These are phyloP conservation scores for Kwoniella sp. DNA, from an alignment of 768 basidiomycete species.

Conservation along the genomic window DNA sequence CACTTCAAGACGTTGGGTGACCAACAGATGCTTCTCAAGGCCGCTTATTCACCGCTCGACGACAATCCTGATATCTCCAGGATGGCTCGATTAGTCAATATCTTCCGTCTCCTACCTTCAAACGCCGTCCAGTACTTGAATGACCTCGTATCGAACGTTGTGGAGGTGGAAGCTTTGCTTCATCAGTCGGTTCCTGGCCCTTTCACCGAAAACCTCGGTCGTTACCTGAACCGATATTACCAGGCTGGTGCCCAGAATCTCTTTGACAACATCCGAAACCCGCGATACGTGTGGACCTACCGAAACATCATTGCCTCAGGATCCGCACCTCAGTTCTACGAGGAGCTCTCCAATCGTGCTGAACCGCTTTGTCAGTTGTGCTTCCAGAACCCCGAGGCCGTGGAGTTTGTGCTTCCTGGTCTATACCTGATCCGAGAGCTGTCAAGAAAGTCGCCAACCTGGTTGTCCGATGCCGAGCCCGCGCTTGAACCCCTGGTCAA, in stretches of 20 bases:
- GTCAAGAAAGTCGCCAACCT: conserved; percentile 65
- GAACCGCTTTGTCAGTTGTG: conserved; percentile 55
- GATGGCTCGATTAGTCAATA: conserved; percentile 90
- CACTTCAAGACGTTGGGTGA: conserved; percentile 93
- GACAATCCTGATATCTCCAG: conserved; percentile 91
- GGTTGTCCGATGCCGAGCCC: conserved; percentile 66
- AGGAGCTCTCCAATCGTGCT: conserved; percentile 53
- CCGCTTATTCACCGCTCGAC: conserved; percentile 71
- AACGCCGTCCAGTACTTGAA: conserved; percentile 90
- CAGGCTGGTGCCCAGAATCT: conserved; percentile 82
- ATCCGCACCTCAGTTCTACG: conserved; percentile 67
- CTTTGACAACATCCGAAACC: conserved; percentile 72
- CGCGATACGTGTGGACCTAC: conserved; percentile 77
- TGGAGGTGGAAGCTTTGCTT: conserved; percentile 87
- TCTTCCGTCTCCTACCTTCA: conserved; percentile 87
- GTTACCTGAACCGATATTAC: conserved; percentile 88
- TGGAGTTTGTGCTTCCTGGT: conserved; percentile 68
- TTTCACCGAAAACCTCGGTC: conserved; percentile 87
- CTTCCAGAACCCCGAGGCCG: conserved; percentile 53
- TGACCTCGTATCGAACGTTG: conserved; percentile 79
- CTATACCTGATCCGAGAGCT: conserved; percentile 78
- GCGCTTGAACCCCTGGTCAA: conserved; percentile 72
- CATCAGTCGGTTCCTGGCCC: conserved; percentile 86
- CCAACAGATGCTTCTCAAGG: conserved; percentile 75
- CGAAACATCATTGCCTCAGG: conserved; percentile 78